phyloP scores from a whole-genome alignment of 2,329 filamentous ascomycete genomes.

The Alternaria dauci region DNA sequence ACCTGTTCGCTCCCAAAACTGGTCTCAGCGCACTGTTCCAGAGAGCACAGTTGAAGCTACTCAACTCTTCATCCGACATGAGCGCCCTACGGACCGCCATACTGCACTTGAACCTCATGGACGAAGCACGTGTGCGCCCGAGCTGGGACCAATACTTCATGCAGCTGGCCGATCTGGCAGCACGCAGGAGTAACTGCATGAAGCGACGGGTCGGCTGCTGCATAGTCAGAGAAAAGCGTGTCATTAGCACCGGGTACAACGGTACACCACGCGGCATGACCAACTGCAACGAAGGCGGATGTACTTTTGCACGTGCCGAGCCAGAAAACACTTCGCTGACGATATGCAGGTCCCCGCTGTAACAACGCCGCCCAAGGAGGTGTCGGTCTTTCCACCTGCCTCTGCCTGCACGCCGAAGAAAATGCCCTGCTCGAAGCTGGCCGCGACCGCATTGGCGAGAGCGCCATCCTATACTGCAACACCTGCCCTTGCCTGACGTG shows the following conservation, averaged over 20 bases:
- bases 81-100: constrained; percentile 76
- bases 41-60: constrained; percentile 80
- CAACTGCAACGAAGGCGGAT: constrained; percentile 95
- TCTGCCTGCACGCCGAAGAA: constrained; percentile 98
- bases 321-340: constrained; percentile 1
- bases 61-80: constrained; percentile 82
- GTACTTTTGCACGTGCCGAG: constrained; percentile 52
- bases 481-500: constrained; percentile 97
- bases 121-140: constrained; percentile 81
- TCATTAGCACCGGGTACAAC: constrained; percentile 96
- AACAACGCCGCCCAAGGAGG: constrained; percentile 78
- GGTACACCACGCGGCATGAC: constrained; percentile 88
- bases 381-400: constrained; percentile 80
- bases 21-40: constrained; percentile 81
- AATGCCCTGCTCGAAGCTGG: constrained; percentile 96
- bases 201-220: constrained; percentile 96
- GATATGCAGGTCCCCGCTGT: constrained; percentile 68
- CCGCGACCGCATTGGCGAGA: constrained; percentile 84
- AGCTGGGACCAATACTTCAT: constrained; percentile 99
- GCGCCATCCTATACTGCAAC: constrained; percentile 88
- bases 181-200: constrained; percentile 96
- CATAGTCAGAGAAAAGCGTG: constrained; percentile 82
- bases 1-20: constrained; percentile 72
- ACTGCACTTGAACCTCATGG: constrained; percentile 75
- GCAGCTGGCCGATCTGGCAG: constrained; percentile 90